A percentile compares a stretch with the other conserved stretches of the same genome.
Evolutionary conservation across 1,284 basidiomycete genomes (phyloP).

Genomic region (Pseudozyma hubeiensis): DNA sequence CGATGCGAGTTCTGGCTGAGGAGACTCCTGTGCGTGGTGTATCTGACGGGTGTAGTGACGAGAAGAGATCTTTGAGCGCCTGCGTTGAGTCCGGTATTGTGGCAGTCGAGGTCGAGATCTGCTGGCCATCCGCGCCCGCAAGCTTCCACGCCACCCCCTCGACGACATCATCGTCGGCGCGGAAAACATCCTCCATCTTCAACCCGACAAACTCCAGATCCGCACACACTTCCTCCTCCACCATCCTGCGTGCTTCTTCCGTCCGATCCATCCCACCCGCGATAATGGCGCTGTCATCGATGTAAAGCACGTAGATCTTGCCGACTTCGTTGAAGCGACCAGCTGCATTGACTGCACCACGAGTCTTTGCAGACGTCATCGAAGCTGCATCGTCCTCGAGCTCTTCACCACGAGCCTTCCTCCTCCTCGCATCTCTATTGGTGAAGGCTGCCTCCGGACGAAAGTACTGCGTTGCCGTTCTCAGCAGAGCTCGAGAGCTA

Average conservation of each 20-base stretch:
- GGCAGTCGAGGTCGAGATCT: not conserved
- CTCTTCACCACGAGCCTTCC: conserved; percentile 13
- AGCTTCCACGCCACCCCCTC: conserved; percentile 11
- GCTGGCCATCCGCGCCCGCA: conserved; percentile 15
- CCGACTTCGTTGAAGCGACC: conserved; percentile 50
- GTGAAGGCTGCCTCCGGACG: conserved; percentile 22
- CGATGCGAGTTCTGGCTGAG: conserved; percentile 54
- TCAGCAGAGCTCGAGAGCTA: conserved; percentile 30
- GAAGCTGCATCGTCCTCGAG: not conserved
- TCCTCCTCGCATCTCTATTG: conserved; percentile 9
- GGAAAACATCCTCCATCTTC: conserved; percentile 49
- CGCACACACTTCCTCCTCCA: conserved; percentile 37
- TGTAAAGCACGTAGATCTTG: conserved; percentile 57
- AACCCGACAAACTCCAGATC: conserved; percentile 47
- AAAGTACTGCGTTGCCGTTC: conserved; percentile 36
- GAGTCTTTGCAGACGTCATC: too few relatives aligned
- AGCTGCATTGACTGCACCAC: conserved; percentile 13
- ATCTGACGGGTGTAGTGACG: conserved; percentile 32
- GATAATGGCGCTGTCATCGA: conserved; percentile 51
- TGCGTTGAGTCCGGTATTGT: conserved; percentile 14
- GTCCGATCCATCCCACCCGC: conserved; percentile 27
- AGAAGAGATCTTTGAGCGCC: conserved; percentile 38
- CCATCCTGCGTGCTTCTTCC: conserved; percentile 31
- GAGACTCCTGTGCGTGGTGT: conserved; percentile 46
- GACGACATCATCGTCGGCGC: not conserved